Evolutionary conservation across 345 rosid species (phyloP).

Genomic region (Xanthoceras sorbifolium): DNA sequence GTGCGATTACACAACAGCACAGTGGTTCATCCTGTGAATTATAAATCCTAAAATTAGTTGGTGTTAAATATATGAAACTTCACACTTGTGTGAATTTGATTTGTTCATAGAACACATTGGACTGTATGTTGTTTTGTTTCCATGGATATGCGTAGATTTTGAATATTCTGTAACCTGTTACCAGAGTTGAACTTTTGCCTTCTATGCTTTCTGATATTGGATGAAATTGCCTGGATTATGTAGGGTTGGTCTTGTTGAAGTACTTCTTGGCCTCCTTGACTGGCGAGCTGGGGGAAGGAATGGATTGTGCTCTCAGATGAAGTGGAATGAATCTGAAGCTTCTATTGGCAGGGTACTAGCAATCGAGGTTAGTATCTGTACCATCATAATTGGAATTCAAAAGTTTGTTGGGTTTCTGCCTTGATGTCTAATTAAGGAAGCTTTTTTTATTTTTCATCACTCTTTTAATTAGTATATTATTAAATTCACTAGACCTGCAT

Average conservation of each 20-base stretch:
- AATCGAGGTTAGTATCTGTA: slow-evolving; percentile 67
- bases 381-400: not conserved
- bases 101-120: not conserved
- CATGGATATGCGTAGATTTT: not conserved
- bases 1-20: not conserved
- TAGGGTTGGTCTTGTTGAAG: slow-evolving; percentile 95
- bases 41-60: not conserved
- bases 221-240: slow-evolving; percentile 18
- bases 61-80: not conserved
- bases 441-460: not conserved
- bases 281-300: slow-evolving; percentile 95
- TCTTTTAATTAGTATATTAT: not conserved
- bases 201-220: slow-evolving; percentile 14
- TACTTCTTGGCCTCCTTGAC: slow-evolving; percentile 96
- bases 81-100: not conserved
- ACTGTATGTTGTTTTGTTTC: not conserved
- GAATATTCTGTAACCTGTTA: not conserved
- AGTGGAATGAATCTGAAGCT: slow-evolving; percentile 99
- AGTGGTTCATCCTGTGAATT: not conserved
- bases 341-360: slow-evolving; percentile 97
- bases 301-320: slow-evolving; percentile 90
- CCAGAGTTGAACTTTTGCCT: not conserved
- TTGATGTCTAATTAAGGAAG: not conserved
- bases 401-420: not conserved
- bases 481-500: not conserved